Evolutionary conservation across 2,329 filamentous ascomycete genomes (phyloP).

Genomic region (Purpureocillium takamizusanense): DNA sequence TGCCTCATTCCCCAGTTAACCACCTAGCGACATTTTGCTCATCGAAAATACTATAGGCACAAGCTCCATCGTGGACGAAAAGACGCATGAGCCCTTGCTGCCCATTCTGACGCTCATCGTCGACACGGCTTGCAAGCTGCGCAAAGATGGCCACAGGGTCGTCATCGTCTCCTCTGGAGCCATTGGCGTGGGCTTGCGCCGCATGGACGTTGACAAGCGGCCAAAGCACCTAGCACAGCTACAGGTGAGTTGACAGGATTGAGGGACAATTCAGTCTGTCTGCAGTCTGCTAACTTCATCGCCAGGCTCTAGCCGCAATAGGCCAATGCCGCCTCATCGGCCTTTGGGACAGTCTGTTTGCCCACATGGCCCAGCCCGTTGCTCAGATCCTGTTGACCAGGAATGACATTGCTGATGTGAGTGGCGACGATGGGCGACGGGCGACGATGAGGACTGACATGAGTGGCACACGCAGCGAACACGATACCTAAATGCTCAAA

Average conservation of each 20-base stretch:
- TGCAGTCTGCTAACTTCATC: not conserved
- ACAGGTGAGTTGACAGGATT: constrained; percentile 44
- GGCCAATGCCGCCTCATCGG: constrained; percentile 93
- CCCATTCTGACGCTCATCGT: constrained; percentile 89
- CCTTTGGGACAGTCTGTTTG: constrained; percentile 90
- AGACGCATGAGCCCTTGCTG: constrained; percentile 84
- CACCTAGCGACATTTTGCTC: not conserved
- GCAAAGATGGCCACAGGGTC: constrained; percentile 85
- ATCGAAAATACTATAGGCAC: constrained; percentile 54
- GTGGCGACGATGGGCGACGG: constrained; percentile 13
- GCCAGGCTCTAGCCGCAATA: constrained; percentile 79
- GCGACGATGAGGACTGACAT: not conserved
- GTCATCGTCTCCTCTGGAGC: constrained; percentile 96
- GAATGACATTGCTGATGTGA: constrained; percentile 90
- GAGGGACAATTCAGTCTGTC: too few species aligned
- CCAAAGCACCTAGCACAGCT: constrained; percentile 86
- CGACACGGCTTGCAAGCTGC: constrained; percentile 80
- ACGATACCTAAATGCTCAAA: constrained; percentile 93
- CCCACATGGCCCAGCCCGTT: constrained; percentile 78
- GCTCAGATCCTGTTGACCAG: constrained; percentile 90
- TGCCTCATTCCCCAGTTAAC: too few species aligned
- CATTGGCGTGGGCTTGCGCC: constrained; percentile 83
- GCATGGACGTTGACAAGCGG: constrained; percentile 79
- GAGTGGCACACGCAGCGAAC: constrained; percentile 52
- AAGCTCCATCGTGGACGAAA: constrained; percentile 97